These are phyloP conservation scores for Chaetoceros tenuissimus DNA, from an alignment of 108 stramenopile species.

Conservation along the genomic window DNA sequence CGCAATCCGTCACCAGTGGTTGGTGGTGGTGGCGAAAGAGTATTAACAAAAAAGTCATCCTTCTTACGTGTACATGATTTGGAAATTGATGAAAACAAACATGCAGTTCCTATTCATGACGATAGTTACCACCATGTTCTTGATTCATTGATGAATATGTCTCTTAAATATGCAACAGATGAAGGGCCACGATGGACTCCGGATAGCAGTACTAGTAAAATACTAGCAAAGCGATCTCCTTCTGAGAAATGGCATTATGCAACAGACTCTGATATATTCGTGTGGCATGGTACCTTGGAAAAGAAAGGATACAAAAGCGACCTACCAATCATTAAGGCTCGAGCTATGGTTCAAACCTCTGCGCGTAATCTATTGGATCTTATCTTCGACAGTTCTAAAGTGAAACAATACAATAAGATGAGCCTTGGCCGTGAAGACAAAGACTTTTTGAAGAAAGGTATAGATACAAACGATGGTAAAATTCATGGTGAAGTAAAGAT, in stretches of 20 bases:
- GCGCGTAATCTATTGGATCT: conserved; percentile 34
- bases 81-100: conserved; percentile 1
- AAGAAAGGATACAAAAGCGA: conserved; percentile 27
- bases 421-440: conserved; percentile 48
- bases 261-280: conserved; percentile 16
- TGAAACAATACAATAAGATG: conserved; percentile 56
- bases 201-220: conserved; percentile 31
- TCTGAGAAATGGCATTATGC: conserved; percentile 11
- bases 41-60: conserved; percentile 5
- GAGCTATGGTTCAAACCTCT: conserved; percentile 37
- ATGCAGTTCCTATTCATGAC: conserved; percentile 12
- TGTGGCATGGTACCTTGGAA: conserved; percentile 20
- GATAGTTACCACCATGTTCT: conserved; percentile 16
- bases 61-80: conserved; percentile 21
- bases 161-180: conserved; percentile 35
- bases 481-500: conserved; percentile 47
- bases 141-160: conserved; percentile 33
- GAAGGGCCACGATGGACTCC: conserved; percentile 55
- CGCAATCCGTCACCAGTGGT: not conserved
- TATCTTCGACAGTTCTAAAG: conserved; percentile 38
- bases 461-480: conserved; percentile 15
- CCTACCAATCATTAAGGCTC: conserved; percentile 49
- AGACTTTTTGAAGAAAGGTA: conserved; percentile 20
- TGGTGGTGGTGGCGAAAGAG: not conserved
- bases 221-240: conserved; percentile 17